Conservation (phyloP, 768 basidiomycete genomes). For the Scleroderma bovista region DNA sequence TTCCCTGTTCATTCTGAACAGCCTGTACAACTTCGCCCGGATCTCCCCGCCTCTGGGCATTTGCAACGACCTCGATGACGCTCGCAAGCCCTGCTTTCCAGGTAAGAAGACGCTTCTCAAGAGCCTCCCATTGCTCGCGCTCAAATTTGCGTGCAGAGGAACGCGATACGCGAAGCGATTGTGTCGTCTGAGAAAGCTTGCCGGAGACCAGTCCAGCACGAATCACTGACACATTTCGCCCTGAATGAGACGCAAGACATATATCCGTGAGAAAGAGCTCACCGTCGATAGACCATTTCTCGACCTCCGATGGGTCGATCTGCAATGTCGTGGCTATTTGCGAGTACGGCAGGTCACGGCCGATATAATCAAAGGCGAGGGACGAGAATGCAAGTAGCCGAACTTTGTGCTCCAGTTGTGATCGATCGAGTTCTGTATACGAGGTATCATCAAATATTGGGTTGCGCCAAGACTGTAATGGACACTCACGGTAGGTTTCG, state of each 20-base stretch:
- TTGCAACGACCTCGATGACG: constrained; percentile 65
- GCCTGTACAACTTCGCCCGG: constrained; percentile 18
- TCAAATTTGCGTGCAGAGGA: constrained; percentile 75
- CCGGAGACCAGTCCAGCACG: constrained; percentile 74
- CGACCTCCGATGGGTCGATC: constrained; percentile 61
- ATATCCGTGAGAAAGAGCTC: constrained; percentile 9
- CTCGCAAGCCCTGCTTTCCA: constrained; percentile 72
- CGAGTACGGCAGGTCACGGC: constrained; percentile 66
- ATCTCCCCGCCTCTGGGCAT: constrained; percentile 36
- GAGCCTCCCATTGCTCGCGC: constrained; percentile 70
- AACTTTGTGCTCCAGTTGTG: constrained; percentile 72
- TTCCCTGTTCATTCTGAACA: constrained; percentile 17
- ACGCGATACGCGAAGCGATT: constrained; percentile 66
- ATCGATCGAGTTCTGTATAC: constrained; percentile 45
- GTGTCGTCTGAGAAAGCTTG: constrained; percentile 77
- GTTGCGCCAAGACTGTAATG: neutral
- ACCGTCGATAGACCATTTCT: constrained; percentile 89
- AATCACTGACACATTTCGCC: constrained; percentile 49
- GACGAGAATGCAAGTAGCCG: constrained; percentile 71
- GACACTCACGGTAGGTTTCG: constrained; percentile 52
- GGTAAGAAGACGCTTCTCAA: constrained; percentile 66
- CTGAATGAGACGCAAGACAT: neutral
- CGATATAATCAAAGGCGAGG: constrained; percentile 71
- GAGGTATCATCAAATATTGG: neutral
- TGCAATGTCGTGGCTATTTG: constrained; percentile 64